phyloP scores from a whole-genome alignment of 768 basidiomycete genomes.

The Phylloporus scabripes region DNA sequence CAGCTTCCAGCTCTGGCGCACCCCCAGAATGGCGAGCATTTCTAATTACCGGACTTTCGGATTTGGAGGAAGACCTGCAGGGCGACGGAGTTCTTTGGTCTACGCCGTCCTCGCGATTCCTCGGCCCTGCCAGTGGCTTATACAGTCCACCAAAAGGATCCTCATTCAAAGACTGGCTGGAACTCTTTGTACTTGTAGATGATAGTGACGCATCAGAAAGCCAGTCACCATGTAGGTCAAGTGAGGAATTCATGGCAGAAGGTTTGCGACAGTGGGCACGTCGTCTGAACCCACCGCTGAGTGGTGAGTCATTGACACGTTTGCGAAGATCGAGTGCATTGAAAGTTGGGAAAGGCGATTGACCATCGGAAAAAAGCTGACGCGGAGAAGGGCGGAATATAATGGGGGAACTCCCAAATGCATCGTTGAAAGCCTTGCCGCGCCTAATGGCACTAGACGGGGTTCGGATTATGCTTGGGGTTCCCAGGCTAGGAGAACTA shows the following conservation, averaged over 20 bases:
- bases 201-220: constrained; percentile 29
- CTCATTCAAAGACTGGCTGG: constrained; percentile 27
- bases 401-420: constrained; percentile 32
- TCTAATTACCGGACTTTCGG: constrained; percentile 50
- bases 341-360: constrained; percentile 30
- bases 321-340: constrained; percentile 31
- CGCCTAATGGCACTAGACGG: constrained; percentile 24
- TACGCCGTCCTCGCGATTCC: constrained; percentile 2
- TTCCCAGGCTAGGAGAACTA: constrained; percentile 28
- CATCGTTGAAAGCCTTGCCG: constrained; percentile 25
- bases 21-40: constrained; percentile 22
- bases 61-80: constrained; percentile 23
- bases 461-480: constrained; percentile 28
- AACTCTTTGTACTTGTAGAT: constrained; percentile 22
- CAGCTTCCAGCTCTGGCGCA: constrained; percentile 29
- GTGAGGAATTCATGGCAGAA: constrained; percentile 24
- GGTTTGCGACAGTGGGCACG: constrained; percentile 27
- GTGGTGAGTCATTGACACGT: constrained; percentile 45
- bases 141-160: constrained; percentile 49
- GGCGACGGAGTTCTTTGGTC: constrained; percentile 16
- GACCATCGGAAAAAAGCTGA: constrained; percentile 33
- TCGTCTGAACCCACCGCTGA: constrained; percentile 30
- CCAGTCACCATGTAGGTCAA: constrained; percentile 25
- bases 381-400: constrained; percentile 41
- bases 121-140: constrained; percentile 27